Base-by-base conservation (phyloP, 345 rosid genomes). In the Alliaria petiolata region DNA sequence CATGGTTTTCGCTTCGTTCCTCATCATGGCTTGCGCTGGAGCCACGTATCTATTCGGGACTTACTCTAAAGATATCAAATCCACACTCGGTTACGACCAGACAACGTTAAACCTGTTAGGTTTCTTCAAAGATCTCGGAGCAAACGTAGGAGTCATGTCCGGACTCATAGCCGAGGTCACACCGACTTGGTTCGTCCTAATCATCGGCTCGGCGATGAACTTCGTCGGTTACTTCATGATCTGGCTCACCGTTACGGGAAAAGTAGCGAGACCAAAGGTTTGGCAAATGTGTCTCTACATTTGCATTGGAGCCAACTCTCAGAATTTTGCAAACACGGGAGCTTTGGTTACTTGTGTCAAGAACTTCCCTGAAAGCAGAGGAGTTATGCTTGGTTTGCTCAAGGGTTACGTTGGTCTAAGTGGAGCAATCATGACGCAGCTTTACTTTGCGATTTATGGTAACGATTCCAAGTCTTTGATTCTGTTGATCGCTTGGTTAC, bases 201-300 rank as follows among this genome's bases (percentile, higher is more conserved):
- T 83, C 1, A 55, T 84, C 0, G 98, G 98, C 7, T 85, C 95
- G 17, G 96, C 81, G n/a, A 81, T 92, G 86, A 92, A 90, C 65
- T 92, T 92, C 26, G 70, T 62, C 0, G 98, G 98, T 26, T 92
- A 90, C 78, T 88, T 90, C 84, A 85, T 92, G 87, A 87, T 92
- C 17, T 92, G 97, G 96, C 63, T 86, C 0, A 83, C 89, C 4
- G 95, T 90, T 9, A 85, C 93, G 1, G 84, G 83, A 0, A 81
- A 55, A 65, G 87, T 92, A 4, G 65, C 95, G 47, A 87, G 35
- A 52, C 98, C 97, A 5, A 66, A 57, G 49, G 85, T 92, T 34
- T 90, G 95, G 98, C 95, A 87, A 6, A 90, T 92, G 98, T 90
- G 95, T 53, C 36, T 82, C 17, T 92, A 87, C 74, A 88, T 90